phyloP scores from a whole-genome alignment of 805 yeast species.

The Cyberlindnera suaveolens region DNA sequence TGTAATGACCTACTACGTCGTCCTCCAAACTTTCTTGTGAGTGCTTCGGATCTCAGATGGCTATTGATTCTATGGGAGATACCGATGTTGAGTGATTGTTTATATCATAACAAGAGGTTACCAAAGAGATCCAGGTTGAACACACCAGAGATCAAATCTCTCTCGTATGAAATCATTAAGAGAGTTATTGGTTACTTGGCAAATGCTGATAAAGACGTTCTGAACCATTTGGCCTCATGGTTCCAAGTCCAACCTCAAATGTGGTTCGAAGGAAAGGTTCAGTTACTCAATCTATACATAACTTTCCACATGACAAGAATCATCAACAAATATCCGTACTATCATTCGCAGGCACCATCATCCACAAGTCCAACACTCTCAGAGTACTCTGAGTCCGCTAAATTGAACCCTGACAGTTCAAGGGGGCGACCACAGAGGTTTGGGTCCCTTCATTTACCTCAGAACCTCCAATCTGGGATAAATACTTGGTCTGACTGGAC shows the following conservation, averaged over 20 bases:
- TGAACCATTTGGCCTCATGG: conserved; percentile 49
- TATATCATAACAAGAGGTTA: conserved; percentile 24
- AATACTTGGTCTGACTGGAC: conserved; percentile 2
- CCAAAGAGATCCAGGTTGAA: conserved; percentile 19
- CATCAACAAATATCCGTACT: conserved; percentile 23
- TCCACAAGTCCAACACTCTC: conserved; percentile 3
- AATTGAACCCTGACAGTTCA: conserved; percentile 2
- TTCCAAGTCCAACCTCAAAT: conserved; percentile 38
- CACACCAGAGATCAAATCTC: conserved; percentile 44
- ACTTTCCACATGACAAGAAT: conserved; percentile 66
- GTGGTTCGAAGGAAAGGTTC: conserved; percentile 49
- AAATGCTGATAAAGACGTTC: conserved; percentile 33
- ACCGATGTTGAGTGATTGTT: conserved; percentile 51
- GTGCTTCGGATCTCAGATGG: conserved; percentile 47
- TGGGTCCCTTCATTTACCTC: background rate
- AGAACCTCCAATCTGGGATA: conserved; percentile 2
- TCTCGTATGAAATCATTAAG: conserved; percentile 66
- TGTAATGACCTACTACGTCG: conserved; percentile 47
- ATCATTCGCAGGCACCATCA: background rate
- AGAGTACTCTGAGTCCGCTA: conserved; percentile 4
- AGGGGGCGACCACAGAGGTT: background rate
- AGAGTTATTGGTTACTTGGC: conserved; percentile 65
- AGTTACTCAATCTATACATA: conserved; percentile 66
- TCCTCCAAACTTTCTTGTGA: conserved; percentile 32
- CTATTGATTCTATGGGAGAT: conserved; percentile 60